Conservation (phyloP, 2,329 filamentous ascomycete species). For the Calycina herbarum region DNA sequence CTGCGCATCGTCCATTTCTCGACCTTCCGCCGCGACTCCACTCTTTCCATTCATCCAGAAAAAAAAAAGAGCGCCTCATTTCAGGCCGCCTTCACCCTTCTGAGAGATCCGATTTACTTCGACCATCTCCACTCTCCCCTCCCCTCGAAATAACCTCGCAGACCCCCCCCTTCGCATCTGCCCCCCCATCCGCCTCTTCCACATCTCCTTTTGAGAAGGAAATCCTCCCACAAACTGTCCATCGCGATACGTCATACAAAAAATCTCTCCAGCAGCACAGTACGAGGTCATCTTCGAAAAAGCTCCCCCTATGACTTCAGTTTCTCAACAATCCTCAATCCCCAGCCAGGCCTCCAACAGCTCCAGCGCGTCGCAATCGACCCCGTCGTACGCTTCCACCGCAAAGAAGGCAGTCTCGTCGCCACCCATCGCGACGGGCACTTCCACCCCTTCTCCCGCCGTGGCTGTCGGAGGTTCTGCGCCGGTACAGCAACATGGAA, state of each 20-base stretch:
- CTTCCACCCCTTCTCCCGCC: conserved; percentile 52
- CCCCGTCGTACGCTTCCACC: conserved; percentile 67
- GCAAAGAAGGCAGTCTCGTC: conserved; percentile 63
- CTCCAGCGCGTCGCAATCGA: conserved; percentile 53
- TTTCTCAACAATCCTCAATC: conserved; percentile 36
- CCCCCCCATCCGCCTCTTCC: conserved; percentile 30
- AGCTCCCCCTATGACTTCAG: conserved; percentile 39
- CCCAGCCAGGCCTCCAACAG: conserved; percentile 54
- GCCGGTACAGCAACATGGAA: conserved; percentile 58
- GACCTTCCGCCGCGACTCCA: conserved; percentile 17
- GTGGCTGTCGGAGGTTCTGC: conserved; percentile 57
- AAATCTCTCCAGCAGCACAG: conserved; percentile 19
- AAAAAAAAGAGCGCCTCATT: conserved; percentile 27
- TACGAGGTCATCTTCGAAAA: conserved; percentile 32
- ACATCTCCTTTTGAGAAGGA: conserved; percentile 33
- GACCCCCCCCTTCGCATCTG: conserved; percentile 18
- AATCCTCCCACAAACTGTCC: conserved; percentile 19
- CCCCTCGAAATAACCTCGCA: conserved; percentile 14
- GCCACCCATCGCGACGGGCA: conserved; percentile 61
- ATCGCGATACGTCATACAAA: conserved; percentile 37
- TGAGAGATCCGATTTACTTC: conserved; percentile 38
- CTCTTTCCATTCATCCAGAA: conserved; percentile 13
- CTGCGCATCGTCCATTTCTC: conserved; percentile 22
- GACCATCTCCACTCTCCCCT: conserved; percentile 33
- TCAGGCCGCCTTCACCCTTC: conserved; percentile 25